Base-by-base conservation (phyloP, 2,329 filamentous ascomycete genomes). In the Herpomyces periplanetae region DNA sequence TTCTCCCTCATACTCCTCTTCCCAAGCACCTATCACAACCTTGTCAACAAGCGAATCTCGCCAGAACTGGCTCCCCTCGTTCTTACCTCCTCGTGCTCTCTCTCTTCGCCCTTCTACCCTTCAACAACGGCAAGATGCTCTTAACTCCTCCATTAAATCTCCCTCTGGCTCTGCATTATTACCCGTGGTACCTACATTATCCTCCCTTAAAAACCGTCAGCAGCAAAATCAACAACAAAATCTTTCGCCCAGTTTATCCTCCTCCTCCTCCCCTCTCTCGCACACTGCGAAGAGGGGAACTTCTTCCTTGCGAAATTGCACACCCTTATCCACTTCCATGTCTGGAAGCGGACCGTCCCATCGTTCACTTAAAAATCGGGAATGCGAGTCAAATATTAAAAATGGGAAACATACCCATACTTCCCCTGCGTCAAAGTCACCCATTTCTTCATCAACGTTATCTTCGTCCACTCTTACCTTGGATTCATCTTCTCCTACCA, bases 381-480 rank as follows among this genome's bases (percentile, higher is more conserved):
- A 40, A 3, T 40, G 45, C 27, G 36, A 51, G 22, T 44, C 41
- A 13, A 52, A 42, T 28, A 43, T 50, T n/a, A 49, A 48, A 13
- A 39, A 23, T 28, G 32, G 22, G 26, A 26, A 12, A 22, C 26
- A 10, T 31, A 26, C 12, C 8, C 5, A 11, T 17, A 27, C 25
- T 5, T 29, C 37, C 19, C 35, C 36, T 19, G 37, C 39, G 11
- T 30, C 39, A 16, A 42, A 45, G 16, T 47, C 64, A 8, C 75
- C 88, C 34, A 75, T 75, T 9, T 45, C 88, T 10, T 87, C 75
- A 4, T 57, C 69, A 25, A 65, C 68, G 1, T 46, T 88, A 28
- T 84, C 66, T 0, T 69, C 71, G 3, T 85, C 71, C 1, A 75
- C 68, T 1, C 84, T 71, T 2, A 56, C 50, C 20, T 75, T 68